These are phyloP conservation scores for Dendrobium huoshanense DNA, from an alignment of 106 monocot species.

Conservation along the genomic window DNA sequence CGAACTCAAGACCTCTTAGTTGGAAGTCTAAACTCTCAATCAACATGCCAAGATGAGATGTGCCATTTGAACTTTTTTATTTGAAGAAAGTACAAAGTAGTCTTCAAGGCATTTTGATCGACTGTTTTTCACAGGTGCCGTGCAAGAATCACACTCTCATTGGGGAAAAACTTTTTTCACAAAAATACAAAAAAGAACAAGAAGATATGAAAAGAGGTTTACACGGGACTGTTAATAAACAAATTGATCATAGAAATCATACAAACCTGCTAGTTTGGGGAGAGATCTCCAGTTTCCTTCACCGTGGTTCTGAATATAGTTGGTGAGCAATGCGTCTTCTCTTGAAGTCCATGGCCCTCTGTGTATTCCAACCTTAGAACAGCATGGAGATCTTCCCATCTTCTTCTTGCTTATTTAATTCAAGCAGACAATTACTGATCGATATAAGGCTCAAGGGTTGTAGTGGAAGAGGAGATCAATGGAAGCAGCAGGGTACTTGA, in stretches of 20 bases:
- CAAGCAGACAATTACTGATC: too few species aligned
- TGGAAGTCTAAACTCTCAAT: too few species aligned
- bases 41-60: too few species aligned
- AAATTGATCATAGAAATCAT: background rate
- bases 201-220: background rate
- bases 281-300: conserved; percentile 33
- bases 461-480: too few species aligned
- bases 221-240: too few species aligned
- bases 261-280: conserved; percentile 21
- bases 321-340: conserved; percentile 29
- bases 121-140: background rate
- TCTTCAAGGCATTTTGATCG: background rate
- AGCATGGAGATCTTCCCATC: conserved; percentile 35
- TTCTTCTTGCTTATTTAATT: too few species aligned
- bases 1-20: too few species aligned
- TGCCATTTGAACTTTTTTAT: too few species aligned
- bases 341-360: conserved; percentile 32
- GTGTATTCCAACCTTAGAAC: conserved; percentile 26
- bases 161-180: background rate
- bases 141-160: background rate
- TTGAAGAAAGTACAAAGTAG: too few species aligned
- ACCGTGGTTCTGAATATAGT: conserved; percentile 23
- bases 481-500: background rate
- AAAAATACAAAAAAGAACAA: background rate
- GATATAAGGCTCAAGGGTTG: too few species aligned